Evolutionary conservation across 805 yeast species (phyloP).

Genomic region (Schizosaccharomyces osmophilus): DNA sequence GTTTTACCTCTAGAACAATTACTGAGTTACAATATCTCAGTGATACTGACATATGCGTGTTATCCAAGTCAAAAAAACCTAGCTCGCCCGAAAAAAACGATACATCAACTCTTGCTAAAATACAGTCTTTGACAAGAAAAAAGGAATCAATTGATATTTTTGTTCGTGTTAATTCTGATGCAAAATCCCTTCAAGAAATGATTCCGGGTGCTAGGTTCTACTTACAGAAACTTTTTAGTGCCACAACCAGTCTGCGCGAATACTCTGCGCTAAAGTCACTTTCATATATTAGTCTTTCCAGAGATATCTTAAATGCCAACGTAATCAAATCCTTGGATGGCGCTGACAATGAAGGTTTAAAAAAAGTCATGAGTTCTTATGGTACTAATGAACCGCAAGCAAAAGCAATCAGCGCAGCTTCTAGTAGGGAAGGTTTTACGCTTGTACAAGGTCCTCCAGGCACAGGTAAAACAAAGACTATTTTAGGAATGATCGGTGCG

Average conservation of each 20-base stretch:
- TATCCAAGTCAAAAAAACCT: background rate
- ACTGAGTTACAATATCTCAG: constrained; percentile 29
- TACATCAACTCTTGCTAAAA: constrained; percentile 51
- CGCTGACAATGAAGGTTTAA: constrained; percentile 3
- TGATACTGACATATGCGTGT: constrained; percentile 44
- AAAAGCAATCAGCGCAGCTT: constrained; percentile 55
- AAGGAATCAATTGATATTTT: constrained; percentile 51
- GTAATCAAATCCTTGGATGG: background rate
- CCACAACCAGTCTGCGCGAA: constrained; percentile 87
- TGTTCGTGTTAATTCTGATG: constrained; percentile 30
- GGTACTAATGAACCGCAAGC: constrained; percentile 78
- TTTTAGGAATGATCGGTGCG: constrained; percentile 36
- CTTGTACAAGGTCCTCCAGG: constrained; percentile 96
- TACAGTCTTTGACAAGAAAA: constrained; percentile 35
- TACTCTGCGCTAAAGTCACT: constrained; percentile 61
- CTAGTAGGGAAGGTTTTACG: constrained; percentile 47
- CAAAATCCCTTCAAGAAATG: constrained; percentile 26
- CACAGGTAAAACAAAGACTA: constrained; percentile 89
- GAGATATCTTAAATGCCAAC: constrained; percentile 37
- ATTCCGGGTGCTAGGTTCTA: constrained; percentile 39
- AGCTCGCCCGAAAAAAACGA: constrained; percentile 5
- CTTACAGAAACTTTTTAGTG: constrained; percentile 48
- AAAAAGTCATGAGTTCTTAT: constrained; percentile 12
- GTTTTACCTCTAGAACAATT: constrained; percentile 34
- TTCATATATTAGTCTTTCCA: constrained; percentile 50